These are phyloP conservation scores for Acanthamoeba castellanii DNA, from an alignment of 208 protist species.

Conservation along the genomic window DNA sequence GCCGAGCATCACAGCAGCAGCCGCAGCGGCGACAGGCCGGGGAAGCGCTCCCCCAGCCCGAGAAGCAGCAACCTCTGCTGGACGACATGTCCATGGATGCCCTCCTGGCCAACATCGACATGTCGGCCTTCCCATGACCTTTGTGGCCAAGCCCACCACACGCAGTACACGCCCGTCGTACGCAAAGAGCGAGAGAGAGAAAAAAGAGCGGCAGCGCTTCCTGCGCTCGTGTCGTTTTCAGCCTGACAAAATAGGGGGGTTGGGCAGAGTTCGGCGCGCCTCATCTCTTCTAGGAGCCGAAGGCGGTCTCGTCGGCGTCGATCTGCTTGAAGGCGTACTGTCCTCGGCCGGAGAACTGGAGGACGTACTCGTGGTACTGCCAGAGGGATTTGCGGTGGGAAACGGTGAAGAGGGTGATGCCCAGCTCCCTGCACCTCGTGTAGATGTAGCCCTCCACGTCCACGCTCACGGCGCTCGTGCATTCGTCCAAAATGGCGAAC, in stretches of 20 bases:
- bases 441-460: constrained; percentile 84
- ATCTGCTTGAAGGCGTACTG: constrained; percentile 79
- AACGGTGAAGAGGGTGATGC: constrained; percentile 87
- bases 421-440: constrained; percentile 70
- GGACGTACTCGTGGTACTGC: constrained; percentile 85
- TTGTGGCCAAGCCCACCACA: neutral
- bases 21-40: neutral
- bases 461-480: constrained; percentile 84
- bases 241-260: neutral
- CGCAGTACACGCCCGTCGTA: too few relatives aligned
- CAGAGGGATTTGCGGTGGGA: constrained; percentile 86
- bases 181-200: too few relatives aligned
- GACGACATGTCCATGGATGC: constrained; percentile 7
- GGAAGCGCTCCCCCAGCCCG: neutral
- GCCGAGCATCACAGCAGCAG: neutral
- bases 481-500: constrained; percentile 88
- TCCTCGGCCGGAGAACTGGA: constrained; percentile 86
- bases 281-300: constrained; percentile 56
- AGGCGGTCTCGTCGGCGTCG: constrained; percentile 20
- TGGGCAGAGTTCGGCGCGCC: too few relatives aligned
- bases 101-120: neutral
- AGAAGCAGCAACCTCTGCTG: neutral
- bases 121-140: neutral
- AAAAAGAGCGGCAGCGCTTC: constrained; percentile 23
- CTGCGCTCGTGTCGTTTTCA: neutral